Evolutionary conservation across 345 rosid genomes (phyloP), one percentile per base, ranked within the genome.

Genomic region (Gossypium thurberi): DNA sequence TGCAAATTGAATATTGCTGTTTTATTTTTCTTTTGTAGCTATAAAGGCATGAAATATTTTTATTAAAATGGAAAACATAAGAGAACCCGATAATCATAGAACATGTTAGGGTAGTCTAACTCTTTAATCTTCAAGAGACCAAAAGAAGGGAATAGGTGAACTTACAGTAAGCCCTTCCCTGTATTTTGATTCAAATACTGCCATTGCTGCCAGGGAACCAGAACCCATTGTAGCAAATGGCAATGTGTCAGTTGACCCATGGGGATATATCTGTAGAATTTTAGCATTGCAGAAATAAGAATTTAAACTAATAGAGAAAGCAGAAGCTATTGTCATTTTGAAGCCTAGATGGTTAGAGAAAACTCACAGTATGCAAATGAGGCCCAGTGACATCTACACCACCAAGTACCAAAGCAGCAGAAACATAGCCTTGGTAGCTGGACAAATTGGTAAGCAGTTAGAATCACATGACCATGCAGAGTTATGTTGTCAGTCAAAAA

Each of bases 151-250:
- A 11, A 69, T 23, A 55, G 55, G 62, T 51, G 33, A 53, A 81
- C 96, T 87, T 82, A 89, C 97, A 78, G 84, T 88, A 66, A 91
- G 79, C 75, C 90, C 95, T 81, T 91, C 97, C 79, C 76, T 89
- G 81, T 91, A 89, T 70, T 85, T 88, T 69, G 95, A 88, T 80
- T 91, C 95, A 75, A 91, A 91, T 52, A 88, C 81, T 65, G 93
- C 74, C 95, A 91, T 89, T 52, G 97, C 95, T 78, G 97, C 97
- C 58, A 91, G 91, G 65, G 97, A 89, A 78, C 97, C 95, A 75
- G 97, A 91, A 14, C 94, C 97, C 95, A 91, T 91, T 43, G 97
- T 91, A 4, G 97, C 95, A 67, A 85, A 91, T 73, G 97, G 97
- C 76, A 91, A 83, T 28, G 95, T 91, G 76, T 89, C 95, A 58